Evolutionary conservation across 768 basidiomycete genomes (phyloP).

Genomic region (Dictyophora rubrovolvata): DNA sequence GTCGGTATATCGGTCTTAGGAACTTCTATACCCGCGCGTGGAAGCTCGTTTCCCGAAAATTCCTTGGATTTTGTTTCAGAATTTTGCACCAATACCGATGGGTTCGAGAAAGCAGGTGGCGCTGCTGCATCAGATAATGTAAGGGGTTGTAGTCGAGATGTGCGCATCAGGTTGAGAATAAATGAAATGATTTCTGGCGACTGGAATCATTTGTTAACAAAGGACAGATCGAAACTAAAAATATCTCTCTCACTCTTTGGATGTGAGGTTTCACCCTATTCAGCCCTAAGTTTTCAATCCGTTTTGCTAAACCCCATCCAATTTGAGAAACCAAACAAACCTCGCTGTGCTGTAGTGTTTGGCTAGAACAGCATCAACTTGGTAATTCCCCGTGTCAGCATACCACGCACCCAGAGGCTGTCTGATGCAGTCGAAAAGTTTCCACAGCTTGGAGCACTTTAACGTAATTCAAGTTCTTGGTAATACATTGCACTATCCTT

Average conservation of each 20-base stretch:
- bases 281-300: conserved; percentile 79
- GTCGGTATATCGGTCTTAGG: background rate
- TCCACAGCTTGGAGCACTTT: conserved; percentile 93
- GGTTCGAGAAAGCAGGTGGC: background rate
- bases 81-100: background rate
- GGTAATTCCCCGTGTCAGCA: background rate
- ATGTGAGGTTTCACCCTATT: conserved; percentile 80
- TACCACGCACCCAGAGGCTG: conserved; percentile 52
- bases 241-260: conserved; percentile 51
- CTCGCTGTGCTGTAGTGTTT: conserved; percentile 79
- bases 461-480: conserved; percentile 87
- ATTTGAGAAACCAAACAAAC: conserved; percentile 81
- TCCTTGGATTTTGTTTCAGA: background rate
- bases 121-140: conserved; percentile 9
- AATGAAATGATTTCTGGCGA: conserved; percentile 83
- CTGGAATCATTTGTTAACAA: conserved; percentile 27
- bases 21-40: background rate
- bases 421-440: conserved; percentile 59
- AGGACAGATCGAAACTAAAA: conserved; percentile 7
- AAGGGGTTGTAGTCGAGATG: conserved; percentile 56
- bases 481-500: conserved; percentile 64
- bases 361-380: conserved; percentile 28
- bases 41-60: background rate
- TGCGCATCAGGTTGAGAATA: conserved; percentile 67
- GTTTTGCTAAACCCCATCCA: conserved; percentile 82